phyloP scores from a whole-genome alignment of 352 stramenopile species.

The Phytopythium kandeliae region DNA sequence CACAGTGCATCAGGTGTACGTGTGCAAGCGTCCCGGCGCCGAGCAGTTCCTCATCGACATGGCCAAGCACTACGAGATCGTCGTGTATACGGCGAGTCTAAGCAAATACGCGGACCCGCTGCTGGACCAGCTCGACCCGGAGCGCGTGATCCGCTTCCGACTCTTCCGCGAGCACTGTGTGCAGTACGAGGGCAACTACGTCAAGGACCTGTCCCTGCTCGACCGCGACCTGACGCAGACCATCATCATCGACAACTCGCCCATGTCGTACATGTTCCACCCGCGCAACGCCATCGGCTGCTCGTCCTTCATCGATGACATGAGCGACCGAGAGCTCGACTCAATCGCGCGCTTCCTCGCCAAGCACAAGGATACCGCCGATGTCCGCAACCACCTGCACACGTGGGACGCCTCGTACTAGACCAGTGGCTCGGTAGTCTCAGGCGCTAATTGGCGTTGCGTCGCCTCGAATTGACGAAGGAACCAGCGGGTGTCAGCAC shows the following conservation, averaged over 20 bases:
- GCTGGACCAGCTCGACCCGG: slow-evolving; percentile 93
- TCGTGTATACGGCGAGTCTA: slow-evolving; percentile 97
- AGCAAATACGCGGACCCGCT: slow-evolving; percentile 97
- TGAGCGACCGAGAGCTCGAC: slow-evolving; percentile 85
- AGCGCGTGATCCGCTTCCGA: slow-evolving; percentile 85
- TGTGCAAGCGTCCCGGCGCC: slow-evolving; percentile 90
- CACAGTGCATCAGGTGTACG: slow-evolving; percentile 84
- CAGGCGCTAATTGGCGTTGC: not conserved
- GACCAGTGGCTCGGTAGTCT: not conserved
- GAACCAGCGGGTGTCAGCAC: too few relatives aligned
- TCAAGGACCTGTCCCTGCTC: slow-evolving; percentile 96
- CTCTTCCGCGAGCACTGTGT: slow-evolving; percentile 95
- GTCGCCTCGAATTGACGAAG: not conserved
- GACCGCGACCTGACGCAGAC: slow-evolving; percentile 90
- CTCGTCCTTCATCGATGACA: slow-evolving; percentile 90
- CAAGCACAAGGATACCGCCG: slow-evolving; percentile 39
- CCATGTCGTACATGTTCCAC: slow-evolving; percentile 98
- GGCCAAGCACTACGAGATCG: slow-evolving; percentile 96
- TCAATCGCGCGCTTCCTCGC: slow-evolving; percentile 69
- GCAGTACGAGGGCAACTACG: slow-evolving; percentile 94
- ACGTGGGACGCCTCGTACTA: slow-evolving; percentile 68
- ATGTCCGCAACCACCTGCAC: slow-evolving; percentile 69
- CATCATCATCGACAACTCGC: slow-evolving; percentile 99
- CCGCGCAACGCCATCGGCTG: slow-evolving; percentile 81
- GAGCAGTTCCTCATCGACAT: slow-evolving; percentile 96